These are phyloP conservation scores for Zygosaccharomyces bisporus DNA, from an alignment of 805 yeast genomes.

Conservation along the genomic window DNA sequence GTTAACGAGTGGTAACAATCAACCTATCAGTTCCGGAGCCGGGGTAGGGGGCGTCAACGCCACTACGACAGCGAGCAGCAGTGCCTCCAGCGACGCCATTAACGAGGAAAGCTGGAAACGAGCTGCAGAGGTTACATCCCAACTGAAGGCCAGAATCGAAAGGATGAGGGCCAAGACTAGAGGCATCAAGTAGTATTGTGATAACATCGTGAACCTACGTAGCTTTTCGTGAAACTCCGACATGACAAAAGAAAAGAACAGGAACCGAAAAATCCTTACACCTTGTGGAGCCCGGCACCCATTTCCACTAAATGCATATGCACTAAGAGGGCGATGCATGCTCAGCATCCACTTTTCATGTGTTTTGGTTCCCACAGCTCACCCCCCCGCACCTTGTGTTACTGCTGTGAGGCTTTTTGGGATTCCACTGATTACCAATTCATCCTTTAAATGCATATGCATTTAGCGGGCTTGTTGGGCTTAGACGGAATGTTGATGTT, in stretches of 20 bases:
- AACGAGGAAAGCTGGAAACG: slow-evolving; percentile 78
- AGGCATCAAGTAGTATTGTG: slow-evolving; percentile 12
- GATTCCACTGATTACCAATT: neutral
- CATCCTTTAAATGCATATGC: slow-evolving; percentile 19
- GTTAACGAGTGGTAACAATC: slow-evolving; percentile 9
- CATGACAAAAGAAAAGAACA: neutral
- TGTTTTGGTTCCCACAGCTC: neutral
- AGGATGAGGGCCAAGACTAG: slow-evolving; percentile 71
- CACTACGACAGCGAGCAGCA: neutral
- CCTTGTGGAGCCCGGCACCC: neutral
- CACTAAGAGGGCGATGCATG: neutral
- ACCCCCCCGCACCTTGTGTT: neutral
- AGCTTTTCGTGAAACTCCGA: neutral
- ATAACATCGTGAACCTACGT: neutral
- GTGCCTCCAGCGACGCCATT: slow-evolving; percentile 28
- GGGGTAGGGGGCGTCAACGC: too few species aligned
- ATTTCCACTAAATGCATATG: slow-evolving; percentile 5
- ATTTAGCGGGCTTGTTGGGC: slow-evolving; percentile 1
- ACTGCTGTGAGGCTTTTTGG: neutral
- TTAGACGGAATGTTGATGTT: neutral
- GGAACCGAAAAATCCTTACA: neutral
- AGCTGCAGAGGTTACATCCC: slow-evolving; percentile 86
- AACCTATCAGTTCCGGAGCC: too few species aligned
- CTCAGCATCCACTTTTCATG: neutral
- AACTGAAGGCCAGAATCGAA: slow-evolving; percentile 80